phyloP scores from a whole-genome alignment of 2,329 filamentous ascomycete genomes.

The Gliomastix tumulicola region DNA sequence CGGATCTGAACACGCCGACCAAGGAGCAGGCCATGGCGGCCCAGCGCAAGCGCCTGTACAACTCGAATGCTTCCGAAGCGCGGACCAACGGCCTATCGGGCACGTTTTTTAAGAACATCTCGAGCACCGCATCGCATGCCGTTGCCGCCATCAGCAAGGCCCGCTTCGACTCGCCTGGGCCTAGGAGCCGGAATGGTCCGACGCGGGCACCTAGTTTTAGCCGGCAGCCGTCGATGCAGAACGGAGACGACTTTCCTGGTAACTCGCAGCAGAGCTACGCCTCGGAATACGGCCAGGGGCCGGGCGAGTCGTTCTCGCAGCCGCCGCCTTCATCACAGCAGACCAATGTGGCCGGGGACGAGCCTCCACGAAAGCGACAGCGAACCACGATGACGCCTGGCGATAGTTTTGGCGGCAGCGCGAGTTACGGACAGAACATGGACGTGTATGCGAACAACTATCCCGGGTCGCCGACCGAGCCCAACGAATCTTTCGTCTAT shows the following conservation, averaged over 20 bases:
- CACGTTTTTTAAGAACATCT: constrained; percentile 97
- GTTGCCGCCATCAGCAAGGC: constrained; percentile 97
- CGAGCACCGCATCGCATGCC: constrained; percentile 83
- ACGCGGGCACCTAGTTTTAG: constrained; percentile 63
- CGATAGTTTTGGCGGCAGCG: constrained; percentile 41
- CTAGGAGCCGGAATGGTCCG: constrained; percentile 56
- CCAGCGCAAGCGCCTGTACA: constrained; percentile 87
- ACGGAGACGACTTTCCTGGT: constrained; percentile 58
- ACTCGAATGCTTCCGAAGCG: constrained; percentile 59
- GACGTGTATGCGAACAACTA: constrained; percentile 34
- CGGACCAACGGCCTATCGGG: constrained; percentile 63
- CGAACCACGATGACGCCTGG: constrained; percentile 48
- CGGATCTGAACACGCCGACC: constrained; percentile 84
- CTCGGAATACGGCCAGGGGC: constrained; percentile 68
- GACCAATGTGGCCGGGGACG: constrained; percentile 41
- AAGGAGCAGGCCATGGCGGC: constrained; percentile 99
- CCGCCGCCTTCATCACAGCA: constrained; percentile 12
- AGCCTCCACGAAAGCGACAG: constrained; percentile 78
- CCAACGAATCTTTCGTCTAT: constrained; percentile 73
- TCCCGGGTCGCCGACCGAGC: constrained; percentile 71
- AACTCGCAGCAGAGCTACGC: constrained; percentile 80
- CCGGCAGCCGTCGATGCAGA: constrained; percentile 65
- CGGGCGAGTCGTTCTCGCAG: constrained; percentile 65
- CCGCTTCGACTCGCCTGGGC: constrained; percentile 79
- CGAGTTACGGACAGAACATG: constrained; percentile 39